phyloP scores from a whole-genome alignment of 257 asterid species.

The Verbena officinalis region DNA sequence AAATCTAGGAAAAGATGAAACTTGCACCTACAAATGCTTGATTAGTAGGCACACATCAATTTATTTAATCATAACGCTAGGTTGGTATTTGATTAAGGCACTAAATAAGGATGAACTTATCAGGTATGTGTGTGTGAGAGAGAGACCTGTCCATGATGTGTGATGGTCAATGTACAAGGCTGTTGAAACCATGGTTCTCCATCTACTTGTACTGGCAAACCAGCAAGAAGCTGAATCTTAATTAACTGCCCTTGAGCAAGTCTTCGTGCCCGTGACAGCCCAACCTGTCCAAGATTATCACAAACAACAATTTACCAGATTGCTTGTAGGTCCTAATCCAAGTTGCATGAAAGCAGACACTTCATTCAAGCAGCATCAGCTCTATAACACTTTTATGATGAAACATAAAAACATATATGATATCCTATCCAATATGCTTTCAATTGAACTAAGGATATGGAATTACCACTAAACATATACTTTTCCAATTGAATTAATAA shows the following conservation, averaged over 20 bases:
- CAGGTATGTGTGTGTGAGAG: not conserved
- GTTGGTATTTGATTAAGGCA: too few relatives aligned
- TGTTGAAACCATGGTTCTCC: slow-evolving; percentile 99
- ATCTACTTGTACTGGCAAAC: slow-evolving; percentile 91
- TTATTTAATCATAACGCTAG: too few relatives aligned
- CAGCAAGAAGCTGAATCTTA: slow-evolving; percentile 88
- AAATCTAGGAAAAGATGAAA: not conserved
- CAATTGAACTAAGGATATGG: too few relatives aligned
- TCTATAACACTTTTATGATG: slow-evolving; percentile 5
- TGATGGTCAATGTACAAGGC: slow-evolving; percentile 78
- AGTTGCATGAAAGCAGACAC: slow-evolving; percentile 15
- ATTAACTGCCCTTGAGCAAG: slow-evolving; percentile 94
- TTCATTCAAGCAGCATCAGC: slow-evolving; percentile 12
- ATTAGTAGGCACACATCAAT: slow-evolving; percentile 12
- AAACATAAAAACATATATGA: too few relatives aligned
- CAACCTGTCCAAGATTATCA: slow-evolving; percentile 60
- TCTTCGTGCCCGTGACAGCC: slow-evolving; percentile 93
- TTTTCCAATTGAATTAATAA: slow-evolving; percentile 4
- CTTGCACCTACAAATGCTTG: slow-evolving; percentile 16
- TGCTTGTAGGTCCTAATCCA: slow-evolving; percentile 18
- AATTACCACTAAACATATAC: too few relatives aligned
- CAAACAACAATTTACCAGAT: slow-evolving; percentile 9
- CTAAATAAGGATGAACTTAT: slow-evolving; percentile 9
- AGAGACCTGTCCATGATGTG: slow-evolving; percentile 94
- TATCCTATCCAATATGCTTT: slow-evolving; percentile 16